These are phyloP conservation scores for Suillus luteus DNA, from an alignment of 768 basidiomycete species.

Conservation along the genomic window DNA sequence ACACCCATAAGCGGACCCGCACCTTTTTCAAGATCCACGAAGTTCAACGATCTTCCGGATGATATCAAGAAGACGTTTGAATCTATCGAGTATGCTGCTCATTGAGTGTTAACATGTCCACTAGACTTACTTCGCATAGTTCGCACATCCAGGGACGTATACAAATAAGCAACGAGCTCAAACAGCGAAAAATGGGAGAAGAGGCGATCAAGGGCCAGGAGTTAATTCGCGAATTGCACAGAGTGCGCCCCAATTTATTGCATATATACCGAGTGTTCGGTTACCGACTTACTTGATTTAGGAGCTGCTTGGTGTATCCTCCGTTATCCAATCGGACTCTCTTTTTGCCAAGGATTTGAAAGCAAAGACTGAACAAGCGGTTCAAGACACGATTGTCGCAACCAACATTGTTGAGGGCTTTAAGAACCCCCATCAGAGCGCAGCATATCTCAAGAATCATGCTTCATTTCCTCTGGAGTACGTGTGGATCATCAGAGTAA, in stretches of 20 bases:
- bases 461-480: slow-evolving; percentile 84
- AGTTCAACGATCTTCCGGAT: slow-evolving; percentile 84
- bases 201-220: slow-evolving; percentile 76
- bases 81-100: slow-evolving; percentile 60
- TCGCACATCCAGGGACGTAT: slow-evolving; percentile 74
- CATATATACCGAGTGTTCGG: not conserved
- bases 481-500: slow-evolving; percentile 22
- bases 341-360: slow-evolving; percentile 71
- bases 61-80: slow-evolving; percentile 65
- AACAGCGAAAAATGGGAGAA: slow-evolving; percentile 73
- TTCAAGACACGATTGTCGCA: slow-evolving; percentile 78
- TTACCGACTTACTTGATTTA: slow-evolving; percentile 29
- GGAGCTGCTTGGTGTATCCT: slow-evolving; percentile 66
- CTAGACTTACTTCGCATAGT: slow-evolving; percentile 38
- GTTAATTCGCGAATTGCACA: slow-evolving; percentile 64
- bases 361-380: slow-evolving; percentile 72
- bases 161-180: slow-evolving; percentile 79
- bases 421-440: slow-evolving; percentile 71
- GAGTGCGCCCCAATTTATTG: slow-evolving; percentile 42
- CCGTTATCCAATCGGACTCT: slow-evolving; percentile 65
- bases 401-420: slow-evolving; percentile 80
- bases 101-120: slow-evolving; percentile 1
- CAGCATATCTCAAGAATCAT: slow-evolving; percentile 71
- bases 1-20: slow-evolving; percentile 32
- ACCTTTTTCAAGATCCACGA: slow-evolving; percentile 53